Percentiles rank a stretch among this genome's conserved stretches.
Conservation (phyloP, 1,284 basidiomycete genomes). For the Ceratobasidium sp. region DNA sequence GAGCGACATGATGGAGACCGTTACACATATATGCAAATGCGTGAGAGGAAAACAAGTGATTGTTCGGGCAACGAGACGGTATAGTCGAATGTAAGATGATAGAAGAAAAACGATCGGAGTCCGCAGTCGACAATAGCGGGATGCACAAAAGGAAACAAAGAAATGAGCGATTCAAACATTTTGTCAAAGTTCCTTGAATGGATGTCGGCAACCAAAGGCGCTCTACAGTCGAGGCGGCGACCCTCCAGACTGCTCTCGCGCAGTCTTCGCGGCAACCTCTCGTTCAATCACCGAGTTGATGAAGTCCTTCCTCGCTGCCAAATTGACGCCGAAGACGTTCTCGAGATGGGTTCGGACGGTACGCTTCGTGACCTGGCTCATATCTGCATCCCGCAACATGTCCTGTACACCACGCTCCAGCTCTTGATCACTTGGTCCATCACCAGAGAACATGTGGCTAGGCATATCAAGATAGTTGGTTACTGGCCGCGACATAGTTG, state of each 20-base stretch:
- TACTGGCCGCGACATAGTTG: slow-evolving; percentile 69
- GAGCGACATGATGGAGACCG: slow-evolving; percentile 35
- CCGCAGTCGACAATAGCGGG: slow-evolving; percentile 26
- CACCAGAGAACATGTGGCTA: slow-evolving; percentile 48
- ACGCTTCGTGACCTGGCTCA: slow-evolving; percentile 89
- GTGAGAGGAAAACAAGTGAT: slow-evolving; percentile 39
- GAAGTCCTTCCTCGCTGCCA: slow-evolving; percentile 51
- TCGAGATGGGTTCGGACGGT: slow-evolving; percentile 84
- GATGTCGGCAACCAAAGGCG: neutral
- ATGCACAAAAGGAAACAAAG: slow-evolving; percentile 25
- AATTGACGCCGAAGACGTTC: slow-evolving; percentile 62
- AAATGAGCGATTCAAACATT: slow-evolving; percentile 15
- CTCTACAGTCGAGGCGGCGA: slow-evolving; percentile 31
- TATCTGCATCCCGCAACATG: slow-evolving; percentile 76
- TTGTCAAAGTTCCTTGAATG: neutral
- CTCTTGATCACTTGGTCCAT: slow-evolving; percentile 68
- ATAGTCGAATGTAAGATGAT: slow-evolving; percentile 32
- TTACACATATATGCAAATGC: slow-evolving; percentile 39
- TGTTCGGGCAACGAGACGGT: slow-evolving; percentile 29
- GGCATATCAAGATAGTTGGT: slow-evolving; percentile 66
- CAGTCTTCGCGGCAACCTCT: slow-evolving; percentile 22
- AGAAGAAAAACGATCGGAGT: slow-evolving; percentile 21
- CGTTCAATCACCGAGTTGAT: slow-evolving; percentile 49
- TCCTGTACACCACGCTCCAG: slow-evolving; percentile 75
- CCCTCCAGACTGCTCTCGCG: neutral